phyloP scores from a whole-genome alignment of 2,329 filamentous ascomycete genomes.

The Botrytis pseudocinerea region DNA sequence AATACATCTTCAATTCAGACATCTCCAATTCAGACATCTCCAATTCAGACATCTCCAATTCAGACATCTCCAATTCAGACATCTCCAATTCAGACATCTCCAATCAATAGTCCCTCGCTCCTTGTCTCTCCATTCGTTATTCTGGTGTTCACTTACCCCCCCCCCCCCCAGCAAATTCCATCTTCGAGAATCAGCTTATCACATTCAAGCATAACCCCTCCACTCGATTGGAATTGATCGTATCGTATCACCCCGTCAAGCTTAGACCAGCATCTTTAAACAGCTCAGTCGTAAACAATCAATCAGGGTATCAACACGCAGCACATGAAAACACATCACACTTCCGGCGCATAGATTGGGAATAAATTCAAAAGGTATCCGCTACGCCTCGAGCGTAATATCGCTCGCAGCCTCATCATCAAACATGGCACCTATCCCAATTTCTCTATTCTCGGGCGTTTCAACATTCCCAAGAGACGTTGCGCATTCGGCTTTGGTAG shows the following conservation, averaged over 20 bases:
- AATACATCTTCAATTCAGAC: neutral
- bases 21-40: slow-evolving; percentile 8
- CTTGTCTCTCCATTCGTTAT: neutral
- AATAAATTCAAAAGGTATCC: neutral
- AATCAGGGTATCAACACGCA: neutral
- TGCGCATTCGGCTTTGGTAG: neutral
- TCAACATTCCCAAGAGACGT: neutral
- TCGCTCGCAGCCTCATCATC: slow-evolving; percentile 13
- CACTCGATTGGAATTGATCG: slow-evolving; percentile 17
- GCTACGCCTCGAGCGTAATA: slow-evolving; percentile 1
- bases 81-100: neutral
- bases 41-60: slow-evolving; percentile 1
- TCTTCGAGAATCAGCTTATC: slow-evolving; percentile 28
- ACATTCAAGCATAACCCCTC: slow-evolving; percentile 16
- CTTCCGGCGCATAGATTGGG: neutral
- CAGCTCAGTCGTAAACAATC: slow-evolving; percentile 14
- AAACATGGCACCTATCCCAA: slow-evolving; percentile 18
- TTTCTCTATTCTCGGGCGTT: neutral
- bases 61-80: neutral
- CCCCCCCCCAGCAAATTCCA: neutral
- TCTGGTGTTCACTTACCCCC: neutral
- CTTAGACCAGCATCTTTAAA: neutral
- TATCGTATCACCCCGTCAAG: slow-evolving; percentile 24
- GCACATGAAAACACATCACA: neutral
- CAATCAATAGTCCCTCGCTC: neutral